Evolutionary conservation across 2,329 filamentous ascomycete species (phyloP), one percentile per base, ranked within the genome.

Genomic region (Aspergillus fijiensis): DNA sequence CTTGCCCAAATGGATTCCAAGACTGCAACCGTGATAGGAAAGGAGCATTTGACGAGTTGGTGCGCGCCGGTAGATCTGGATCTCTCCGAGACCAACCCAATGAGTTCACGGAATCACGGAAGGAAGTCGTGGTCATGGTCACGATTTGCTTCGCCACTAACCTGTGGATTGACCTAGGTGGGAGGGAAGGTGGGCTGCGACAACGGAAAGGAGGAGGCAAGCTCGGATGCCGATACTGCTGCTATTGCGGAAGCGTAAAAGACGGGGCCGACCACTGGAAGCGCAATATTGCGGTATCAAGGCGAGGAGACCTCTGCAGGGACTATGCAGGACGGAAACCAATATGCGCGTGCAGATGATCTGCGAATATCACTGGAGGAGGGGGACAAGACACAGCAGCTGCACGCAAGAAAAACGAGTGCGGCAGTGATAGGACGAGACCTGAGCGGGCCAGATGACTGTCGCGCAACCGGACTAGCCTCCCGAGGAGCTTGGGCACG

Each of bases 31-130:
- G 91, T 57, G 91, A 90, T 62, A 97, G 77, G 58, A 98, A 81
- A 29, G 91, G 89, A 63, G 86, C 88, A 71, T 55, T 55, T 1
- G 87, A 85, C 64, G 81, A 82, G 48, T 72, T 77, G 51, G 78
- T 95, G 77, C 86, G 90, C 70, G 89, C 88, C 65, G 92, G 87
- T 57, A 89, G 81, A 71, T 96, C 90, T 65, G 86, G 77, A 60
- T 92, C 89, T 72, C 94, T 87, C 69, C 94, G 89, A 72, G 91
- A 91, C 95, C 95, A 98, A 63, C 95, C 95, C 71, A 98, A 80
- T 61, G 92, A 95, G 82, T 91, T 96, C 83, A 98, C 92, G 23
- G 91, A 96, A 78, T 97, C 92, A 74, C 93, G 87, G 77, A 99
- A 98, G 51, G 91, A 91, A 67, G 87, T 83, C 55, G 71, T 67